A percentile compares a stretch with the other conserved stretches of the same genome.
These are phyloP conservation scores for Hypoxylon subgilvum DNA, from an alignment of 495 filamentous ascomycete species.

Conservation along the genomic window DNA sequence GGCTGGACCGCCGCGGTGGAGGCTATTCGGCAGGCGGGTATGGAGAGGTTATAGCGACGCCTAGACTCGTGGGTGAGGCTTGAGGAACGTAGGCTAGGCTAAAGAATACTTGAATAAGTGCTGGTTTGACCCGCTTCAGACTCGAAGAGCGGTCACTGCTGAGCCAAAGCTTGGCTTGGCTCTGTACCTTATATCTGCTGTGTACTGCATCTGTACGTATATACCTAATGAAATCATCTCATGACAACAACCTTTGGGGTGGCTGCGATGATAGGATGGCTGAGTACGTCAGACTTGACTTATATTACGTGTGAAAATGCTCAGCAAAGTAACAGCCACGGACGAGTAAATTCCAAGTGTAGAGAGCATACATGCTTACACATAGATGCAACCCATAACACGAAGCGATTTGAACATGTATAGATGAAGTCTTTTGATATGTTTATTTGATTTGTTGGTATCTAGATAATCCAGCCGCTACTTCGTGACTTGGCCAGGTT, in stretches of 20 bases:
- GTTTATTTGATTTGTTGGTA: slow-evolving; percentile 22
- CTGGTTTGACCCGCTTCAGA: not conserved
- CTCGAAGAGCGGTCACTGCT: slow-evolving; percentile 7
- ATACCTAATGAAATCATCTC: slow-evolving; percentile 29
- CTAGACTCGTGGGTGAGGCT: not conserved
- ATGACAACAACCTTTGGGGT: too few relatives aligned
- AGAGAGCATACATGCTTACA: too few relatives aligned
- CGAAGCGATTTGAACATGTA: too few relatives aligned
- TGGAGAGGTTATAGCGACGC: slow-evolving; percentile 45
- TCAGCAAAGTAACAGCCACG: too few relatives aligned
- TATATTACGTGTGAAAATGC: not conserved
- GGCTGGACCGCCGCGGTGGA: slow-evolving; percentile 52
- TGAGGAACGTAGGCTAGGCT: not conserved
- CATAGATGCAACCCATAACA: not conserved
- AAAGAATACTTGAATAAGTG: not conserved
- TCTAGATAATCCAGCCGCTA: slow-evolving; percentile 21
- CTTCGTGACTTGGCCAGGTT: slow-evolving; percentile 6
- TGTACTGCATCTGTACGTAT: slow-evolving; percentile 35
- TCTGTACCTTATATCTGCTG: slow-evolving; percentile 25
- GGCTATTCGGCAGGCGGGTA: slow-evolving; percentile 50
- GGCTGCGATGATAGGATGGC: not conserved
- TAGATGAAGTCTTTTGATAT: slow-evolving; percentile 4
- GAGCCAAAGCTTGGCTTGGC: slow-evolving; percentile 4
- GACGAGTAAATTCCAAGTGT: too few relatives aligned
- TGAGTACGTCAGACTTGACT: too few relatives aligned